Conservation (phyloP, 805 yeast genomes). For the Starmerella khaoyaiensis region DNA sequence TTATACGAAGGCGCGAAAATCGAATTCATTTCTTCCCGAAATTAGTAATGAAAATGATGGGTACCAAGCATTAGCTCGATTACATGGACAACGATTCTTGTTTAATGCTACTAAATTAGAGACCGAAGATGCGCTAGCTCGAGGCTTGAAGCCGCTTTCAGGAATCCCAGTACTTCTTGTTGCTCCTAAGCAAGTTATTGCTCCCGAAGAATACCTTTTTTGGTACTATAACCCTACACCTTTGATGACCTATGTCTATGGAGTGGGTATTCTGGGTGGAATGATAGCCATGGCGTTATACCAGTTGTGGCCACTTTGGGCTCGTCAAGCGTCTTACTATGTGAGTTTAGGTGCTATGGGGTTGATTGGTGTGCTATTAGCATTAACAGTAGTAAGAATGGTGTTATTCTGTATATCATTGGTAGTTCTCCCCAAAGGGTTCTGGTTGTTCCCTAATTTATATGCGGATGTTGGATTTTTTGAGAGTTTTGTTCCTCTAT, state of each 20-base stretch:
- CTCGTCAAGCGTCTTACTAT: constrained; percentile 88
- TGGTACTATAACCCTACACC: constrained; percentile 74
- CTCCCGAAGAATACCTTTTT: constrained; percentile 46
- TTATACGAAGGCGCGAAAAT: constrained; percentile 36
- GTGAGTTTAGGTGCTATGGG: constrained; percentile 65
- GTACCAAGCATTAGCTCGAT: constrained; percentile 44
- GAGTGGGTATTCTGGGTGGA: constrained; percentile 37
- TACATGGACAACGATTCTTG: constrained; percentile 62
- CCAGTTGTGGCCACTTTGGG: constrained; percentile 89
- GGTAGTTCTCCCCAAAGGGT: constrained; percentile 51
- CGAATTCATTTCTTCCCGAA: constrained; percentile 36
- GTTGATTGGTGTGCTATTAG: constrained; percentile 61
- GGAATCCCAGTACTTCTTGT: constrained; percentile 35
- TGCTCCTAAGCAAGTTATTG: constrained; percentile 30
- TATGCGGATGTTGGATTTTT: constrained; percentile 91
- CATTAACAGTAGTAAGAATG: constrained; percentile 64
- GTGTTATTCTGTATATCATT: constrained; percentile 51
- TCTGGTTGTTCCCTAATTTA: constrained; percentile 93
- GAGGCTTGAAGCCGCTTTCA: constrained; percentile 59
- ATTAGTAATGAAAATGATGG: constrained; percentile 44
- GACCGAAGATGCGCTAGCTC: constrained; percentile 43
- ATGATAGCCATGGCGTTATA: constrained; percentile 57
- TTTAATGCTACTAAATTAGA: constrained; percentile 66
- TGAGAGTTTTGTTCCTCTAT: constrained; percentile 84
- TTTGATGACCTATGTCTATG: constrained; percentile 45